Evolutionary conservation across 2,329 filamentous ascomycete genomes (phyloP), one percentile per base, ranked within the genome.

Genomic region (Ophiocordyceps camponoti-rufipedis): DNA sequence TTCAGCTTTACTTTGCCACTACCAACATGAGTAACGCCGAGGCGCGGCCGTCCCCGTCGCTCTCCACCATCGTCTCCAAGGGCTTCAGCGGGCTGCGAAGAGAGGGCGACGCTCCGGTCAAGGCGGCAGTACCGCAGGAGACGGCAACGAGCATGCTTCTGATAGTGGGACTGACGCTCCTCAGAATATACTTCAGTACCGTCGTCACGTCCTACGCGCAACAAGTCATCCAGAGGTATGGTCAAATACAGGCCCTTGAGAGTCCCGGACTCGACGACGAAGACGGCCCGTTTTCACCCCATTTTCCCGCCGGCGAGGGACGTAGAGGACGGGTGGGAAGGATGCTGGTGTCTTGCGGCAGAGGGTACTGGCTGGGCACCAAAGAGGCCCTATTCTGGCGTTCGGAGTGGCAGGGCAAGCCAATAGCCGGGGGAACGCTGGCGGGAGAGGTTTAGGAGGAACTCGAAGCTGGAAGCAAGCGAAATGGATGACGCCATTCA

Each of bases 201-300:
- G 73, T 95, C 45, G 78, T 94, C 59, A 78, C 94, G 63, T 78
- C 85, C 7, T 91, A 84, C 60, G 85, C 88, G 4, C 76, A 85
- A 50, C 75, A 80, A 57, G 80, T 85, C 13, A 65, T 95, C 44
- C 74, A 83, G 48, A 78, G 80, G 52, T 77, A 85, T 58, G 61
- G 64, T 57, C 61, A 64, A 46, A 47, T 63, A 41, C 58, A 62
- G 56, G 60, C 63, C 40, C 70, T 82, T 44, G 71, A 75, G 45
- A 62, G 63, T 44, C 55, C 66, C 48, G 60, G 62, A 35, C 58
- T 63, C 28, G 66, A 72, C 47, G 64, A 69, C 45, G 63, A 70
- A 45, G 71, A 74, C 32, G 85, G 64, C 68, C 85, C 69, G 0
- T 94, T 94, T 62, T 73, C 75, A 0, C 63, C 67, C 31, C 77